A percentile compares a stretch with the other conserved stretches of the same genome.
Conservation (phyloP, 2,329 filamentous ascomycete genomes). For the Monosporascus sp. region DNA sequence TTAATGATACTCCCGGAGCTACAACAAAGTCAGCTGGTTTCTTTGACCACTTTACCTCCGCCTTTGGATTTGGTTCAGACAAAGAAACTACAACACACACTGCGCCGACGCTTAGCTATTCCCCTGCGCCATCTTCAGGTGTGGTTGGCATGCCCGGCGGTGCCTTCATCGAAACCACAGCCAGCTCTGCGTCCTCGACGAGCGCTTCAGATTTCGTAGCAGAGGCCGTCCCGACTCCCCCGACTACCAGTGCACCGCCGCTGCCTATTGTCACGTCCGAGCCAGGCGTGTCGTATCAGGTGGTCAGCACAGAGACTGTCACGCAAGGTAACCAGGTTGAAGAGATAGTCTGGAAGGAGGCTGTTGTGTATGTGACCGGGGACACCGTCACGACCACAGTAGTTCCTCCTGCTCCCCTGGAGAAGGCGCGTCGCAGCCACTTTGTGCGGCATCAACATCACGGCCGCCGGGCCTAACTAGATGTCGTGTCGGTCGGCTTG, state of each 20-base stretch:
- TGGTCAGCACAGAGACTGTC: constrained; percentile 48
- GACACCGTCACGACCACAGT: constrained; percentile 36
- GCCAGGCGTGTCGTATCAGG: constrained; percentile 29
- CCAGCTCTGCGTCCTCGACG: constrained; percentile 8
- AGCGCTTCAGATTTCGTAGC: constrained; percentile 7
- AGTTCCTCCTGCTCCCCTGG: constrained; percentile 27
- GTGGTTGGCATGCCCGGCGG: constrained; percentile 19
- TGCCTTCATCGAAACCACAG: constrained; percentile 23
- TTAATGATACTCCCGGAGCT: constrained; percentile 25
- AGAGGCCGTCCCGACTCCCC: constrained; percentile 8
- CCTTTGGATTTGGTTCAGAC: constrained; percentile 8
- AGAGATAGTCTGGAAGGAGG: constrained; percentile 54
- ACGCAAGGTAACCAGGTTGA: constrained; percentile 46
- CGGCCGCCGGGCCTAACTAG: constrained; percentile 10
- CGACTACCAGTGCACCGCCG: constrained; percentile 22
- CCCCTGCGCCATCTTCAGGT: constrained; percentile 15
- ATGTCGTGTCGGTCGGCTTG: neutral
- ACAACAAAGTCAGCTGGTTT: constrained; percentile 14
- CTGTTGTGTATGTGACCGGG: constrained; percentile 48
- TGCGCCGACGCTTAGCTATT: constrained; percentile 22
- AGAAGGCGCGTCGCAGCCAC: constrained; percentile 27
- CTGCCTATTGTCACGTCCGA: constrained; percentile 26
- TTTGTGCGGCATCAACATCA: constrained; percentile 36
- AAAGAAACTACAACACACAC: constrained; percentile 12
- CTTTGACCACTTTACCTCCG: constrained; percentile 7